These are phyloP conservation scores for Bjerkandera adusta DNA, from an alignment of 1,284 basidiomycete species.

Conservation along the genomic window DNA sequence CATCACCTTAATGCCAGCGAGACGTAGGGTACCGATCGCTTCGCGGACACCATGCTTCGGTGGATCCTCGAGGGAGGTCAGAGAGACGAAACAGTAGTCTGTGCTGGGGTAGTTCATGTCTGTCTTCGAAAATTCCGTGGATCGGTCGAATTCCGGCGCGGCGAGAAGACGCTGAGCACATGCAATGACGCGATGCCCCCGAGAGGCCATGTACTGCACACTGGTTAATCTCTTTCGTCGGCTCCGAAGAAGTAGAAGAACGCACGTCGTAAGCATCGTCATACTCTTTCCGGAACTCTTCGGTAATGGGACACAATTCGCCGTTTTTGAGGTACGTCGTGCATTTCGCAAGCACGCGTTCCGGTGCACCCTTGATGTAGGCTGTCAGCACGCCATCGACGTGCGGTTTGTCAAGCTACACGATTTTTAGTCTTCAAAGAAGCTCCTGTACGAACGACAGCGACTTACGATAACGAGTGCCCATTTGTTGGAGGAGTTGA, in stretches of 20 bases:
- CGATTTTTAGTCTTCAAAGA: conserved; percentile 1
- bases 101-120: conserved; percentile 51
- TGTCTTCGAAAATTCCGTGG: conserved; percentile 52
- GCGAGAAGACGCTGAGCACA: conserved; percentile 60
- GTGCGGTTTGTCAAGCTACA: conserved; percentile 54
- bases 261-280: conserved; percentile 61
- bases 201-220: conserved; percentile 65
- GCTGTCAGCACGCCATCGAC: conserved; percentile 43
- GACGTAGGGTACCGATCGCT: conserved; percentile 63
- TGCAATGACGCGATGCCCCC: conserved; percentile 69
- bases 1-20: conserved; percentile 72
- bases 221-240: background rate
- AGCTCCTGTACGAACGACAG: background rate
- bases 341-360: conserved; percentile 64
- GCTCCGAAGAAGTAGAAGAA: conserved; percentile 4
- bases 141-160: conserved; percentile 41
- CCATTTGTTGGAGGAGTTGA: conserved; percentile 74
- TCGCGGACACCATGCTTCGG: conserved; percentile 71
- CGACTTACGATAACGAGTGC: conserved; percentile 59
- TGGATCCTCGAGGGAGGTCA: conserved; percentile 67
- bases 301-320: conserved; percentile 44
- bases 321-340: conserved; percentile 57
- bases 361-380: conserved; percentile 68
- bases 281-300: conserved; percentile 51
- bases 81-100: conserved; percentile 60